These are phyloP conservation scores for Eimeria zaria DNA, from an alignment of 169 alveolate species.

Conservation along the genomic window DNA sequence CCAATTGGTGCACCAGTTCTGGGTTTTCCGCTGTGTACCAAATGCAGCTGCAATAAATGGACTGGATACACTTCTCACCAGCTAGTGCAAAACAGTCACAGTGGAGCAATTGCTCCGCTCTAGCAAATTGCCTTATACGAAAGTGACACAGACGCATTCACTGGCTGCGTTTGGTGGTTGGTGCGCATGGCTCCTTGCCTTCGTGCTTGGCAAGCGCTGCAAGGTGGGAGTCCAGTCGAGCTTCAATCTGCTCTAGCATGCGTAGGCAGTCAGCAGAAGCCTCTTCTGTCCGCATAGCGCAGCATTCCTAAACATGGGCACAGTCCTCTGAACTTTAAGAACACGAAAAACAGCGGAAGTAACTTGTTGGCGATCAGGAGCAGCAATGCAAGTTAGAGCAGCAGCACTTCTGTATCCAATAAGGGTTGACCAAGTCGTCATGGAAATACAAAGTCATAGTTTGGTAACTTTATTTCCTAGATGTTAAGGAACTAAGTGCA, in stretches of 20 bases:
- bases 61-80: not conserved
- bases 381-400: not conserved
- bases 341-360: not conserved
- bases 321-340: not conserved
- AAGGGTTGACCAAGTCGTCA: not conserved
- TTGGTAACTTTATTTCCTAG: not conserved
- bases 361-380: not conserved
- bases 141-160: not conserved
- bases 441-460: not conserved
- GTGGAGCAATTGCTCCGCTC: not conserved
- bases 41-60: not conserved
- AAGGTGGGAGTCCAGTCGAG: constrained; percentile 77
- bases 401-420: not conserved
- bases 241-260: constrained; percentile 82
- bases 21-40: constrained; percentile 79
- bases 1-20: constrained; percentile 72
- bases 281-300: constrained; percentile 66
- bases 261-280: constrained; percentile 75
- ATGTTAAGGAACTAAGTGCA: not conserved
- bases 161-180: not conserved
- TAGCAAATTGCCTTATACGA: not conserved
- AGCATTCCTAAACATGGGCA: not conserved
- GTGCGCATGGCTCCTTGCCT: constrained; percentile 15
- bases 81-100: not conserved
- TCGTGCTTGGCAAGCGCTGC: constrained; percentile 75